phyloP scores from a whole-genome alignment of 176 grass and related monocot species.

The Alopecurus myosuroides region DNA sequence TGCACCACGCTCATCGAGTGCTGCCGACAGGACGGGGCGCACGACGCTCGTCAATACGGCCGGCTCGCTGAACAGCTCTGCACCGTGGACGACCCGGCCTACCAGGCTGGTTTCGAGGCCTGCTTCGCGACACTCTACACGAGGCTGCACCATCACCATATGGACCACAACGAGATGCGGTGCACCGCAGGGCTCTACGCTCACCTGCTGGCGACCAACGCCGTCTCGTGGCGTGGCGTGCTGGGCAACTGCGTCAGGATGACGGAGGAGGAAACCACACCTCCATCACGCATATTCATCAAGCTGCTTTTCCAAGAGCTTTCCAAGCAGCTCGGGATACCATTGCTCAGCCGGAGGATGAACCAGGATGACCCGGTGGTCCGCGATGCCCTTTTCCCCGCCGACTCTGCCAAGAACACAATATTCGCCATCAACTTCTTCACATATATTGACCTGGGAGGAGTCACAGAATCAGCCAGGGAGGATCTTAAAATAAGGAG shows the following conservation, averaged over 20 bases:
- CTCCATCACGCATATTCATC: not conserved
- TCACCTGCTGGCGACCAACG: not conserved
- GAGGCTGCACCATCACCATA: not conserved
- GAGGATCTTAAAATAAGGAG: no score
- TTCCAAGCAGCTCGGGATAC: slow-evolving; percentile 35
- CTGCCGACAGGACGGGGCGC: slow-evolving; percentile 50
- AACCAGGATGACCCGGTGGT: not conserved
- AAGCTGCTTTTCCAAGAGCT: no score
- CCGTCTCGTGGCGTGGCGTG: not conserved
- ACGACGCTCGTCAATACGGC: slow-evolving; percentile 27
- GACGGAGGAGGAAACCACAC: not conserved
- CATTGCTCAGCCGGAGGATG: not conserved
- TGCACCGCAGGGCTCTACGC: not conserved
- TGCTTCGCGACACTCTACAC: not conserved
- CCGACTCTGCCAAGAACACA: slow-evolving; percentile 24
- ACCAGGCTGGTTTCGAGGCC: no score
- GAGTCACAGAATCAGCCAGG: slow-evolving; percentile 31
- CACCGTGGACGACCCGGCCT: not conserved
- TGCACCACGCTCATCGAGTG: slow-evolving; percentile 58
- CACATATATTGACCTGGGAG: slow-evolving; percentile 27
- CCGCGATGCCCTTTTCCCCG: slow-evolving; percentile 41
- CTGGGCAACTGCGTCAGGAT: not conserved
- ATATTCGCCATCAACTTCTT: slow-evolving; percentile 41
- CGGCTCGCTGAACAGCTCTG: slow-evolving; percentile 45
- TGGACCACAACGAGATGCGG: not conserved